Evolutionary conservation across 495 filamentous ascomycete genomes (phyloP), one percentile per base, ranked within the genome.

Genomic region (Endocarpon pusillum): DNA sequence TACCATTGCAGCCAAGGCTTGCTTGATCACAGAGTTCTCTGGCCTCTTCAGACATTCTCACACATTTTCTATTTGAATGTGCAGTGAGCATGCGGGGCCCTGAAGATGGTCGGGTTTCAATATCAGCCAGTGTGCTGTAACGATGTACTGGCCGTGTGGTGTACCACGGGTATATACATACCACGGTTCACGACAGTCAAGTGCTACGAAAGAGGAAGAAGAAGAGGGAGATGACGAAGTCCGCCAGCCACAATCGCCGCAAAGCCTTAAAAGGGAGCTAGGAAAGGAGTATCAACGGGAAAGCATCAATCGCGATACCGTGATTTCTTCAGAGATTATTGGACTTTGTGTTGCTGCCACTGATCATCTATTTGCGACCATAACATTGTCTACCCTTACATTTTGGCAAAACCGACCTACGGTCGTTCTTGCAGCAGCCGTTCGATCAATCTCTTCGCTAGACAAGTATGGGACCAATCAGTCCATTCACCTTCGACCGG

Each of bases 141-240:
- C 68, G 67, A 94, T 94, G 86, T 94, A 94, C 67, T 94, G 87
- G 87, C 87, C 87, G 46, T 67, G 89, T 59, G 84, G 83, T 54
- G 81, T 84, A 41, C 85, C 86, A 39, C 67, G 75, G 56, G 78
- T 92, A 48, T 91, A 87, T 67, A 78, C 80, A 53, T 77, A 77
- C 57, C 76, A 68, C 56, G 61, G 66, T 43, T 63, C 66, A 32
- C 46, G 53, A 44, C 55, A 53, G 30, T 44, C 55, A 10, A 39
- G 48, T 34, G 44, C 53, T 17, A 45, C 47, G 40, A 51, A 57
- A 25, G 60, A 64, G 25, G 62, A 66, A 24, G 29, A 51, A 35
- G 41, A 40, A 33, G 38, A 48, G 33, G 23, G 32, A 15, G 29
- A 39, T 7, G 36, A 39, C n/a, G n/a, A 27, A 11, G 19, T 9